These are phyloP conservation scores for Chaetomium fimeti DNA, from an alignment of 495 filamentous ascomycete species.

Conservation along the genomic window DNA sequence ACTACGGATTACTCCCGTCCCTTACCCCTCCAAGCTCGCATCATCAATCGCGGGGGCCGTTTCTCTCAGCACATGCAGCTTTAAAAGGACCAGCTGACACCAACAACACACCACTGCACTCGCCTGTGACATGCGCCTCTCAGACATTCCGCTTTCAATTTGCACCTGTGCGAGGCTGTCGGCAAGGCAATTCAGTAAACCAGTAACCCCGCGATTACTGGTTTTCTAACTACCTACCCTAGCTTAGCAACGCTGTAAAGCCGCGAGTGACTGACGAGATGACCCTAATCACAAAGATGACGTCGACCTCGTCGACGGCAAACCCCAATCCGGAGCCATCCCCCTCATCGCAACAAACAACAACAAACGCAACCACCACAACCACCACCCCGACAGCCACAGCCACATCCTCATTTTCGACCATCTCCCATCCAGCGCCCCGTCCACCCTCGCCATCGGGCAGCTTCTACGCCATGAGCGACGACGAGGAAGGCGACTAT, in stretches of 20 bases:
- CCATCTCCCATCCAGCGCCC: constrained; percentile 22
- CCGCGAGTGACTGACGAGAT: constrained; percentile 17
- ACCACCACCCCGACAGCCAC: not conserved
- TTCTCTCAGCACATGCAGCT: constrained; percentile 3
- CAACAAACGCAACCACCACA: not conserved
- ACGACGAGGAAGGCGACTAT: constrained; percentile 94
- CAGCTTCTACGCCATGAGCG: constrained; percentile 94
- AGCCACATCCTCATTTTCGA: constrained; percentile 11
- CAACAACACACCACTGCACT: constrained; percentile 16
- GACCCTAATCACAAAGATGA: constrained; percentile 31
- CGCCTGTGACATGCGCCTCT: constrained; percentile 3
- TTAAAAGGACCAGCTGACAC: constrained; percentile 11
- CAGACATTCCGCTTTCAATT: not conserved
- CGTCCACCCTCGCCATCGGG: constrained; percentile 68
- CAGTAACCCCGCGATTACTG: not conserved
- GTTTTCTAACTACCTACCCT: not conserved
- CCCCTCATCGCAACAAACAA: constrained; percentile 9
- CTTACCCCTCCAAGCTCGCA: constrained; percentile 15
- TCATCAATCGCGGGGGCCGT: constrained; percentile 19
- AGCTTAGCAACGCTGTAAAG: not conserved
- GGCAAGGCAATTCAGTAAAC: not conserved
- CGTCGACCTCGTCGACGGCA: constrained; percentile 28
- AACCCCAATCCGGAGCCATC: constrained; percentile 5
- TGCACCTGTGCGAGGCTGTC: not conserved
- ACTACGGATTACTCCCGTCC: not conserved